Evolutionary conservation across 2,329 filamentous ascomycete species (phyloP), one percentile per base, ranked within the genome.

Genomic region (Colletotrichum musae): DNA sequence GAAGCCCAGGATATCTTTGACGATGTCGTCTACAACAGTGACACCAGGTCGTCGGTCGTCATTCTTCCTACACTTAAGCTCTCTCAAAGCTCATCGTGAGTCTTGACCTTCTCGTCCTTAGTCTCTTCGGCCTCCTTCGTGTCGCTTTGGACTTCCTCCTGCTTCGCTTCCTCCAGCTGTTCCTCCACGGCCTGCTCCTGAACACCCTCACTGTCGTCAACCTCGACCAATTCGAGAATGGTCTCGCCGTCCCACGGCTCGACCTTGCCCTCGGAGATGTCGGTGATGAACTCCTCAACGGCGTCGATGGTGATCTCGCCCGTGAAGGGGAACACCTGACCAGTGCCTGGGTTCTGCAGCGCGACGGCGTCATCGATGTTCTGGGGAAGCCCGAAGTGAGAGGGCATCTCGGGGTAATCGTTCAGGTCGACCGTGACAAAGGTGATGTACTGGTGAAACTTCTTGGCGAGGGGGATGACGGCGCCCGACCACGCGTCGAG

Each of bases 371-470:
- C 77, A 10, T 57, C 56, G 3, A 67, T 62, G 5, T 73, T 76
- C 1, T 68, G 57, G 6, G 70, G 57, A 47, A 84, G 71, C 2
- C 85, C 85, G 58, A 87, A 74, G 45, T 77, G 76, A 7, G 72
- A 67, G 1, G 79, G 73, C 74, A 86, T 82, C 26, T 85, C 81
- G 4, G 77, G 79, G 71, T 87, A 87, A 68, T 86, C 83, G 36
- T 72, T 66, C 0, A 78, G 76, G 65, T 87, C 83, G 2, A 86
- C 81, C 1, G 83, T 86, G 4, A 84, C 81, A 68, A 87, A 87
- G 63, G 75, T 77, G 13, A 87, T 78, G 64, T 85, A 86, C 13
- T 86, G 83, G 62, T 77, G 72, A 74, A 85, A 86, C 72, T 80
- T 81, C 70, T 81, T 82, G 1, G 86, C 64, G 5, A 86, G 73